Evolutionary conservation across 1,139 yeast genomes (phyloP).

Genomic region (Zygosaccharomyces sapae): DNA sequence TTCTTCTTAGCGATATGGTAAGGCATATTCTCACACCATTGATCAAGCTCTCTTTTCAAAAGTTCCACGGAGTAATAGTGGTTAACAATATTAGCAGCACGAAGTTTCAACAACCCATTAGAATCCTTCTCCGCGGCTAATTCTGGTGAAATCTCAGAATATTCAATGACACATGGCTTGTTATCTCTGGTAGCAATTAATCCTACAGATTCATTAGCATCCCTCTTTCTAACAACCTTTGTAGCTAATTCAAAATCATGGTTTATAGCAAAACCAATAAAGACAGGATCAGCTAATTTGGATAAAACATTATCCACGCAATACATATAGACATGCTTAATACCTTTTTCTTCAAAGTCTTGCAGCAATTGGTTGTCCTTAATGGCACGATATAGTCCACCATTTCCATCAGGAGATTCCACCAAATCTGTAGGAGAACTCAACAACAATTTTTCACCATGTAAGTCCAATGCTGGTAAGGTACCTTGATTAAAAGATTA

Average conservation of each 20-base stretch:
- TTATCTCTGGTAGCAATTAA: constrained; percentile 72
- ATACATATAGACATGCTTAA: constrained; percentile 91
- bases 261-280: constrained; percentile 78
- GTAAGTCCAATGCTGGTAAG: constrained; percentile 75
- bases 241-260: constrained; percentile 74
- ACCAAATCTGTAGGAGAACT: constrained; percentile 54
- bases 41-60: constrained; percentile 53
- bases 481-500: constrained; percentile 91
- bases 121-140: constrained; percentile 62
- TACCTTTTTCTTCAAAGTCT: constrained; percentile 65
- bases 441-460: constrained; percentile 68
- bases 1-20: constrained; percentile 93
- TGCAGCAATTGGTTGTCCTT: constrained; percentile 58
- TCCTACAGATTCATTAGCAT: constrained; percentile 86
- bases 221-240: constrained; percentile 90
- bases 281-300: constrained; percentile 90
- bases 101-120: constrained; percentile 58
- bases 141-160: constrained; percentile 79
- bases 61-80: constrained; percentile 87
- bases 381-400: constrained; percentile 89
- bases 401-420: constrained; percentile 97
- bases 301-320: constrained; percentile 94
- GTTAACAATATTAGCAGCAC: constrained; percentile 97
- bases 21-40: constrained; percentile 76
- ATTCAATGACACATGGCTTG: constrained; percentile 89